Conservation (phyloP, 345 rosid species). For the Conringia planisiliqua region DNA sequence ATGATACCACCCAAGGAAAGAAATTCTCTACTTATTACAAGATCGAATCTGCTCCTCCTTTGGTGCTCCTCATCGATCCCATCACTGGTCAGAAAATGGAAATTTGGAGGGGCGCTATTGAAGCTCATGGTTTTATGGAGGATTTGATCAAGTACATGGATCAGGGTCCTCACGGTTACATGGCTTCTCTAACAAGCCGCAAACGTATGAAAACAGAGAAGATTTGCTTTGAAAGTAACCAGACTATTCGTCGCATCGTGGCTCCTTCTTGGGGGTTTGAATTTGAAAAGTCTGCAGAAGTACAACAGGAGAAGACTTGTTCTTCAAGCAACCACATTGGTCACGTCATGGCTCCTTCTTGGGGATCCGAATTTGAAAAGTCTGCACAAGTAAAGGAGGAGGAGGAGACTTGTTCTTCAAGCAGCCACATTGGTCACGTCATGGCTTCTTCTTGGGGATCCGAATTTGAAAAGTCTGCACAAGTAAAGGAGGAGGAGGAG, state of each 20-base stretch:
- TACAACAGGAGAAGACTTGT: neutral
- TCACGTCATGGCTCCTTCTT: neutral
- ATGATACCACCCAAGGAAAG: constrained; percentile 43
- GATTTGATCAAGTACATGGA: constrained; percentile 72
- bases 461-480: neutral
- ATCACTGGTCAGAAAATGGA: constrained; percentile 40
- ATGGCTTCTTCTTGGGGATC: too few relatives aligned
- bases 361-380: neutral
- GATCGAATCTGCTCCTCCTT: constrained; percentile 52
- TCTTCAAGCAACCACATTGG: neutral
- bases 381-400: neutral
- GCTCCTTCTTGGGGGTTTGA: neutral
- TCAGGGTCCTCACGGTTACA: constrained; percentile 71
- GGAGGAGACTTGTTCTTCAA: too few relatives aligned
- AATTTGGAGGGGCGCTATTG: constrained; percentile 69
- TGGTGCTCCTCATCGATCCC: neutral
- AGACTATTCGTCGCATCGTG: neutral
- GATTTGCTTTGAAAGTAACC: neutral
- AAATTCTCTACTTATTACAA: constrained; percentile 74
- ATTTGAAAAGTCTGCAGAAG: neutral
- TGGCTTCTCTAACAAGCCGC: neutral
- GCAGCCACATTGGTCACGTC: neutral
- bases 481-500: neutral
- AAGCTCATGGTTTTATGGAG: constrained; percentile 80
- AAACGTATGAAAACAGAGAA: neutral